These are phyloP conservation scores for Penicillium sp. DNA, from an alignment of 2,329 filamentous ascomycete genomes.

Conservation along the genomic window DNA sequence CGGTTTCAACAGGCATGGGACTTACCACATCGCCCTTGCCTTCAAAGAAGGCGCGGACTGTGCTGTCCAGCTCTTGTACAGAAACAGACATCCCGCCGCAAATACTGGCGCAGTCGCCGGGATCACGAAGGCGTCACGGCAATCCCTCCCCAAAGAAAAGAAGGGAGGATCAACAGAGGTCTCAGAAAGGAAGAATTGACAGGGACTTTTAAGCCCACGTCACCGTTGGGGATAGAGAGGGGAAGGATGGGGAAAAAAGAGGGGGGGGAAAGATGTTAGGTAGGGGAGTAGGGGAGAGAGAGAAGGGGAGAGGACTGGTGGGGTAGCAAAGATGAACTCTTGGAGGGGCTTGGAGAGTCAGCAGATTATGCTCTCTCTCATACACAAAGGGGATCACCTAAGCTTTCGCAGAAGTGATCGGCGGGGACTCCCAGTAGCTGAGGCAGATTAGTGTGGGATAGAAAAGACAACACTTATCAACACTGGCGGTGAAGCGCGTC, in stretches of 20 bases:
- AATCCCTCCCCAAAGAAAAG: slow-evolving; percentile 3
- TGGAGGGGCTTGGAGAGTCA: slow-evolving; percentile 3
- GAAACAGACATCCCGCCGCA: slow-evolving; percentile 60
- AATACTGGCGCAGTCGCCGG: slow-evolving; percentile 32
- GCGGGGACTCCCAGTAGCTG: neutral
- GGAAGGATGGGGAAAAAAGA: neutral
- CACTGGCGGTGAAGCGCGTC: slow-evolving; percentile 9
- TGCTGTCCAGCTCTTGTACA: slow-evolving; percentile 93
- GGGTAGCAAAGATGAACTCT: slow-evolving; percentile 4
- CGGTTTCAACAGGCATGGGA: slow-evolving; percentile 14
- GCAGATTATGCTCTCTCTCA: neutral
- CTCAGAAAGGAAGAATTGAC: slow-evolving; percentile 12
- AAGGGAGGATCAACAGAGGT: slow-evolving; percentile 4
- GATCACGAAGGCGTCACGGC: slow-evolving; percentile 21
- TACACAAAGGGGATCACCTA: neutral
- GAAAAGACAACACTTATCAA: neutral
- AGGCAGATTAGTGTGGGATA: neutral
- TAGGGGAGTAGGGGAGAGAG: slow-evolving; percentile 6
- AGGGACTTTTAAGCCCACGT: slow-evolving; percentile 9
- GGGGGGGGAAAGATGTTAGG: slow-evolving; percentile 18
- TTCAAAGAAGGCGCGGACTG: slow-evolving; percentile 96
- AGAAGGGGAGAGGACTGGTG: slow-evolving; percentile 6
- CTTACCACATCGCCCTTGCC: slow-evolving; percentile 88
- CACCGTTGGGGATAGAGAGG: slow-evolving; percentile 7
- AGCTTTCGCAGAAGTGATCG: neutral